phyloP scores from a whole-genome alignment of 164 flowering plant species.

The Brasenia schreberi region DNA sequence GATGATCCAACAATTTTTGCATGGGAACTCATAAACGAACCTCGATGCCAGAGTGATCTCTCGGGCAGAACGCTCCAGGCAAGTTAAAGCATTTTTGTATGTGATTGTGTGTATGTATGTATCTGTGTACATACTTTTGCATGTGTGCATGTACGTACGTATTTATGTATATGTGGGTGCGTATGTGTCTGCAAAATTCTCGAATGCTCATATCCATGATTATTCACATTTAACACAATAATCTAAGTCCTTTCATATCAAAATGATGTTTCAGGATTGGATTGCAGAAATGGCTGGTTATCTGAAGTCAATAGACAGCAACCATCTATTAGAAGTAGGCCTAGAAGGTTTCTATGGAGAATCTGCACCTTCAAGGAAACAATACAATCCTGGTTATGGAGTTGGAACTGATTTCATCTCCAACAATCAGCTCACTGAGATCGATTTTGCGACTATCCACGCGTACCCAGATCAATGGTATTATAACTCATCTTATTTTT shows the following conservation, averaged over 20 bases:
- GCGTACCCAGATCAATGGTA: slow-evolving; percentile 38
- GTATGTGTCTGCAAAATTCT: too few species aligned
- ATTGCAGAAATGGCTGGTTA: slow-evolving; percentile 24
- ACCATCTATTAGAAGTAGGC: slow-evolving; percentile 41
- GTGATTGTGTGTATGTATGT: background rate
- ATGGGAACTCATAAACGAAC: slow-evolving; percentile 97
- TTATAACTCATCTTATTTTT: too few species aligned
- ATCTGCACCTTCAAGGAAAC: slow-evolving; percentile 13
- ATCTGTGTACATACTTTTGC: background rate
- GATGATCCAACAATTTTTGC: slow-evolving; percentile 87
- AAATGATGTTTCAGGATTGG: slow-evolving; percentile 8
- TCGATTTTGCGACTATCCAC: slow-evolving; percentile 41
- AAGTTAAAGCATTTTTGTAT: background rate
- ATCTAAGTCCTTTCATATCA: too few species aligned
- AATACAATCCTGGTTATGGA: slow-evolving; percentile 17
- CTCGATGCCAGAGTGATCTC: slow-evolving; percentile 68
- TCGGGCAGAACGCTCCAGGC: slow-evolving; percentile 81
- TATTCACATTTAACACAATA: too few species aligned
- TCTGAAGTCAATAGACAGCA: slow-evolving; percentile 37
- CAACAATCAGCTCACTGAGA: slow-evolving; percentile 21
- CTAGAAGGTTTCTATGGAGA: slow-evolving; percentile 46
- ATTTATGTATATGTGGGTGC: too few species aligned
- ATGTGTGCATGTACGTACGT: background rate
- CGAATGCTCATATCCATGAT: too few species aligned
- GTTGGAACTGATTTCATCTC: slow-evolving; percentile 35